Evolutionary conservation across 768 basidiomycete genomes (phyloP).

Genomic region (Boletus edulis): DNA sequence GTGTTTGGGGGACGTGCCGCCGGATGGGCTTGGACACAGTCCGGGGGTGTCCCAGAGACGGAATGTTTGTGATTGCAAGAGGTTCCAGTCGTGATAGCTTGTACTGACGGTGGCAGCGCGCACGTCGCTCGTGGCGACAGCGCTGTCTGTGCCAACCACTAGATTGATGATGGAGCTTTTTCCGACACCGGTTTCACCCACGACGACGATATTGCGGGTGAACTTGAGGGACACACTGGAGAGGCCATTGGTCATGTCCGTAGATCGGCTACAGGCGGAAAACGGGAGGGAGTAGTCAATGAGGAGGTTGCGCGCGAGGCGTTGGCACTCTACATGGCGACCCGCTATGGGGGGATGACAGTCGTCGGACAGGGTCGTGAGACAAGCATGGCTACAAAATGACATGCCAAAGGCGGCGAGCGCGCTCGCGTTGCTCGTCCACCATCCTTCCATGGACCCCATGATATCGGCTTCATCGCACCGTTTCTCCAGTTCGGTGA

Average conservation of each 20-base stretch:
- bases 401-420: slow-evolving; percentile 10
- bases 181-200: slow-evolving; percentile 36
- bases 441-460: slow-evolving; percentile 26
- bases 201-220: slow-evolving; percentile 35
- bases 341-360: slow-evolving; percentile 16
- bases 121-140: slow-evolving; percentile 14
- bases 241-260: background rate
- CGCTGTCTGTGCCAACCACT: slow-evolving; percentile 14
- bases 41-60: slow-evolving; percentile 28
- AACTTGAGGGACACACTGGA: slow-evolving; percentile 17
- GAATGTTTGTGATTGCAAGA: slow-evolving; percentile 20
- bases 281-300: slow-evolving; percentile 20
- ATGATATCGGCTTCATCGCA: slow-evolving; percentile 7
- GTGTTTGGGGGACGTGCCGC: slow-evolving; percentile 5
- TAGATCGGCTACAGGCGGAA: background rate
- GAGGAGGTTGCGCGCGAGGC: slow-evolving; percentile 21
- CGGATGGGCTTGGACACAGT: slow-evolving; percentile 13
- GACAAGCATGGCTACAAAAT: slow-evolving; percentile 21
- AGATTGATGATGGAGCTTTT: slow-evolving; percentile 25
- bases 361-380: slow-evolving; percentile 23
- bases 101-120: slow-evolving; percentile 18
- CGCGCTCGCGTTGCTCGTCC: slow-evolving; percentile 4
- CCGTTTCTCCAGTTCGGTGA: slow-evolving; percentile 26
- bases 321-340: slow-evolving; percentile 15
- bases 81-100: slow-evolving; percentile 23